Base-by-base conservation (phyloP, 2,329 filamentous ascomycete genomes). In the Plenodomus lindquistii region DNA sequence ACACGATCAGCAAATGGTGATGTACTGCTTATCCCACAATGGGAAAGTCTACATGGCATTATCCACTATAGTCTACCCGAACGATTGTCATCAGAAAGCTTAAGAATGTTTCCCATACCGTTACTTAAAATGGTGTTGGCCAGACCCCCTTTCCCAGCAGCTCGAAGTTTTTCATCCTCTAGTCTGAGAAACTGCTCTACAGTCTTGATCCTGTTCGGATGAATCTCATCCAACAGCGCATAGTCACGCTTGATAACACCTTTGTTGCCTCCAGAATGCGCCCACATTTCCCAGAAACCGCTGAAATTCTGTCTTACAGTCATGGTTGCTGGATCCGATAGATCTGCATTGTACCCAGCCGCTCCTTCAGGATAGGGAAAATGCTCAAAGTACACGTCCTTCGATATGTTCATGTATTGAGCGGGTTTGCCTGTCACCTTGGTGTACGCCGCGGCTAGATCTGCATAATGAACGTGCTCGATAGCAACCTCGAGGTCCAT, bases 141-240 rank as follows among this genome's bases (percentile, higher is more conserved):
- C 6, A 24, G 22, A 24, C 22, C 22, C 22, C 22, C 22, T 24
- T 10, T 5, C 22, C 22, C 22, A 24, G 22, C 22, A 10, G 22
- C 22, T 24, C 22, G 22, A 24, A 6, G 10, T 10, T 24, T 24
- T 10, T 24, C 22, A 10, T 24, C 22, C 10, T 24, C 22, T 10
- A 24, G 10, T 24, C 22, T 5, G 22, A 24, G 22, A 24, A 24
- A 24, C 22, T 24, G 22, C 22, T 24, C 22, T 10, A 24, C 5
- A 6, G 22, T 77, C 55, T 63, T 73, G 47, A 80, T 76, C 15
- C 80, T 67, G 2, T 57, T 58, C 0, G 80, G 80, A 57, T 78
- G 72, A 40, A 83, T 82, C 63, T 78, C 72, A 57, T 82, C 80
- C 36, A 83, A 61, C 16, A 82, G 51, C 13, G 56, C 65, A 56